These are phyloP conservation scores for Diaporthe ilicicola DNA, from an alignment of 2,329 filamentous ascomycete genomes.

Conservation along the genomic window DNA sequence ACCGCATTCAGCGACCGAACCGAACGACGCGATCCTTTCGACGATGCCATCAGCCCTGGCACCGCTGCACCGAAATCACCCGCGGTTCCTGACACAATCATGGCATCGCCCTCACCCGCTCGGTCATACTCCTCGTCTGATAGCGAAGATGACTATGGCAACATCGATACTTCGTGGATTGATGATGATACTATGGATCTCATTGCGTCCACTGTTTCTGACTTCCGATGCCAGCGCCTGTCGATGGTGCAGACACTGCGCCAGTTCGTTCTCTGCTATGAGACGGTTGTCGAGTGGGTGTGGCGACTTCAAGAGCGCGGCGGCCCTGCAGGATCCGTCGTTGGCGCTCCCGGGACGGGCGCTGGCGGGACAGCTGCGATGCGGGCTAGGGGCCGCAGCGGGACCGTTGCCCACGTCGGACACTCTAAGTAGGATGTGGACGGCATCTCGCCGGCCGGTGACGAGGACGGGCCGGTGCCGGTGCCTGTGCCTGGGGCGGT, in stretches of 20 bases:
- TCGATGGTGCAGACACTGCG: conserved; percentile 97
- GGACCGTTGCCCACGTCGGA: conserved; percentile 30
- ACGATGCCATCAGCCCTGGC: conserved; percentile 31
- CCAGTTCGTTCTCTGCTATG: conserved; percentile 96
- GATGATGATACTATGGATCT: conserved; percentile 76
- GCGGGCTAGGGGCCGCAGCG: conserved; percentile 29
- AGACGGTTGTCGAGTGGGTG: conserved; percentile 91
- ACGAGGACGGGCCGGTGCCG: background rate
- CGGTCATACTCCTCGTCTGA: conserved; percentile 17
- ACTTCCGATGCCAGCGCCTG: conserved; percentile 86
- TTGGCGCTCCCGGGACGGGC: conserved; percentile 29
- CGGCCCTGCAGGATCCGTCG: conserved; percentile 35
- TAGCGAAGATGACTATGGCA: conserved; percentile 31
- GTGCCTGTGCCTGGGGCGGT: background rate
- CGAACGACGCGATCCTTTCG: conserved; percentile 20
- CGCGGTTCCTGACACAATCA: conserved; percentile 41
- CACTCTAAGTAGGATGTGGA: conserved; percentile 13
- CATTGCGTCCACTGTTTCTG: conserved; percentile 86
- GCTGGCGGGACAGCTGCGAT: conserved; percentile 31
- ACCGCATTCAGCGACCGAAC: background rate
- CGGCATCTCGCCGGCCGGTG: too few species aligned
- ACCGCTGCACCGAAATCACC: conserved; percentile 32
- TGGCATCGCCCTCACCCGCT: conserved; percentile 31
- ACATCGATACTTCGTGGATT: conserved; percentile 70
- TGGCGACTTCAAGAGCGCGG: conserved; percentile 54